Evolutionary conservation across 495 filamentous ascomycete genomes (phyloP), one percentile per base, ranked within the genome.

Genomic region (Hypoxylon lienhwacheense): DNA sequence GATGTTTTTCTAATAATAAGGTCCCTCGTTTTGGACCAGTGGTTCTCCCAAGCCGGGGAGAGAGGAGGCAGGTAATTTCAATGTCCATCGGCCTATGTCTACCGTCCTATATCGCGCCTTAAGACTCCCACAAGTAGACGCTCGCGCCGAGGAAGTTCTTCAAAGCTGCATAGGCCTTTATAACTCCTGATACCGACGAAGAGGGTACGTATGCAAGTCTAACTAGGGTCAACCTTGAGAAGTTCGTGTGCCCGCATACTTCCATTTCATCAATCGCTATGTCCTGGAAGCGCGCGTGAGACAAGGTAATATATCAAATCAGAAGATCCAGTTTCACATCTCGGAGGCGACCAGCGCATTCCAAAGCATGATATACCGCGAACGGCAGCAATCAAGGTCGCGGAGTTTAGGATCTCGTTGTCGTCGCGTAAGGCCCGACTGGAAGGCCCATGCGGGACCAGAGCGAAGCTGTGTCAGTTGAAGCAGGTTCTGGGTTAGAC

Each of bases 341-440:
- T 53, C 47, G 45, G 42, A 45, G 42, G 32, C 5, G 11, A 22
- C 15, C 31, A 45, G 20, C 14, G 17, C 47, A n/a, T 45, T 25
- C 15, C 21, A 42, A 17, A 59, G 36, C 29, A 42, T n/a, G 31
- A 28, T 33, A 33, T 47, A 42, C 48, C 17, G 22, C 31, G 20
- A 22, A 22, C 32, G 36, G 29, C 19, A 16, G n/a, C 45, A n/a
- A 37, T 37, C 42, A 40, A 17, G 48, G 55, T 40, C 37, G 48
- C 43, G 43, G 36, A 22, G 14, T 32, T 7, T 47, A 47, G 28
- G 19, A 5, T 16, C 37, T n/a, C n/a, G n/a, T n/a, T n/a, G n/a
- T n/a, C n/a, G n/a, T n/a, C n/a, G n/a, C n/a, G n/a, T n/a, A n/a
- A n/a, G n/a, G n/a, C n/a, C n/a, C n/a, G n/a, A n/a, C n/a, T n/a